Evolutionary conservation across 2,329 filamentous ascomycete genomes (phyloP).

Genomic region (Cytospora leucostoma): DNA sequence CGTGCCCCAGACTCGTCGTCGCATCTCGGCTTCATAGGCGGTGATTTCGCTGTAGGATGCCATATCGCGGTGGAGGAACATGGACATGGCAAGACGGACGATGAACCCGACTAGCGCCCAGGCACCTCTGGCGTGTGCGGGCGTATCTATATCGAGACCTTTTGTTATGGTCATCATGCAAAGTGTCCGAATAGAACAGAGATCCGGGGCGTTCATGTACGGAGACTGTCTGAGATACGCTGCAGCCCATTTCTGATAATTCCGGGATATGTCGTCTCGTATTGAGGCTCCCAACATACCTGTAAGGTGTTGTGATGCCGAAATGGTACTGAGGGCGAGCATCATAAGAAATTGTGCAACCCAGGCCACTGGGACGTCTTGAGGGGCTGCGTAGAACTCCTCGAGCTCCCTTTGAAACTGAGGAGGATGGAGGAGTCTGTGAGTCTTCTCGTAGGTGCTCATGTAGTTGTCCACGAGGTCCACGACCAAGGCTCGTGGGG

Average conservation of each 20-base stretch:
- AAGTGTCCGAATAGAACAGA: not conserved
- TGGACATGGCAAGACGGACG: slow-evolving; percentile 28
- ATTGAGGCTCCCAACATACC: not conserved
- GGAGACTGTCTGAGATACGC: not conserved
- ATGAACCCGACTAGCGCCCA: slow-evolving; percentile 26
- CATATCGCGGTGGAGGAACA: slow-evolving; percentile 32
- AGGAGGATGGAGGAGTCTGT: slow-evolving; percentile 31
- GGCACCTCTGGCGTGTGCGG: not conserved
- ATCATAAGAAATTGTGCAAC: not conserved
- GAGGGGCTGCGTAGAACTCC: not conserved
- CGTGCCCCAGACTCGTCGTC: slow-evolving; percentile 32
- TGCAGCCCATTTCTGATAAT: not conserved
- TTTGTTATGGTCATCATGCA: not conserved
- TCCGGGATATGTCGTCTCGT: not conserved
- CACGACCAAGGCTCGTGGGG: slow-evolving; percentile 29
- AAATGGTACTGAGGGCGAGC: not conserved
- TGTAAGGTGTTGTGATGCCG: not conserved
- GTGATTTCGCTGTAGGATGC: slow-evolving; percentile 26
- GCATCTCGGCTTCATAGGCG: slow-evolving; percentile 30
- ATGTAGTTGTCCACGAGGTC: slow-evolving; percentile 32
- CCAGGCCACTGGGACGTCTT: not conserved
- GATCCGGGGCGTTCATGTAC: not conserved
- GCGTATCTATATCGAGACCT: not conserved
- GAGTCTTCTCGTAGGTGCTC: slow-evolving; percentile 32
- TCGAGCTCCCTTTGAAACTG: slow-evolving; percentile 30